Evolutionary conservation across 139 green algal species (phyloP).

Genomic region (Coelastrella sp.): DNA sequence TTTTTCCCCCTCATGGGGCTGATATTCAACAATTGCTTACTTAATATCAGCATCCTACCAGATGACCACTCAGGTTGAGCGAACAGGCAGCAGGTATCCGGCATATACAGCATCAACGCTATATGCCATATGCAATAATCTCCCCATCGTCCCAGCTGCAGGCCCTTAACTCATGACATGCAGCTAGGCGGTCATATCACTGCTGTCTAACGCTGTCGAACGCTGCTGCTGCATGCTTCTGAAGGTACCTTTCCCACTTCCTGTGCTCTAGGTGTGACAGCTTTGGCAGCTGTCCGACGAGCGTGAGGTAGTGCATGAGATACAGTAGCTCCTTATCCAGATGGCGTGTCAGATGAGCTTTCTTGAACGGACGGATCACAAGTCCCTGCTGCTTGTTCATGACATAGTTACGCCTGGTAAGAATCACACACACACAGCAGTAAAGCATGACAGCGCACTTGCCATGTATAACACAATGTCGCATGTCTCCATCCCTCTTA

Average conservation of each 20-base stretch:
- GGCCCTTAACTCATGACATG: too few species aligned
- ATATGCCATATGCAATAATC: too few species aligned
- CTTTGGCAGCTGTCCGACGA: conserved; percentile 75
- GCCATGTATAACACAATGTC: neutral
- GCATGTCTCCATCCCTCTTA: neutral
- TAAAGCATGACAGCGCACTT: neutral
- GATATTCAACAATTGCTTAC: too few species aligned
- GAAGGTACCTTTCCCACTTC: conserved; percentile 73
- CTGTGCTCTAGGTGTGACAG: conserved; percentile 81
- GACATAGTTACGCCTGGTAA: conserved; percentile 87
- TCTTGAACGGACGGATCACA: conserved; percentile 92
- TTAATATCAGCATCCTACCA: too few species aligned
- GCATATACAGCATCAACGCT: too few species aligned
- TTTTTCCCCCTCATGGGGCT: too few species aligned
- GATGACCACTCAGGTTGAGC: too few species aligned
- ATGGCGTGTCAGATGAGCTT: conserved; percentile 76
- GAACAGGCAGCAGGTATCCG: too few species aligned
- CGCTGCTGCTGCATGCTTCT: conserved; percentile 29
- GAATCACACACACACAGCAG: neutral
- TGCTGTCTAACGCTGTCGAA: neutral
- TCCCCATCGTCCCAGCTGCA: too few species aligned
- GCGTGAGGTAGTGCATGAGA: conserved; percentile 84
- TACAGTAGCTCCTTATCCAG: conserved; percentile 90
- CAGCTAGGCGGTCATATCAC: neutral
- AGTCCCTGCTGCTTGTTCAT: conserved; percentile 95